phyloP scores from a whole-genome alignment of 148 eudicot genomes.

The Dianthus caryophyllus region DNA sequence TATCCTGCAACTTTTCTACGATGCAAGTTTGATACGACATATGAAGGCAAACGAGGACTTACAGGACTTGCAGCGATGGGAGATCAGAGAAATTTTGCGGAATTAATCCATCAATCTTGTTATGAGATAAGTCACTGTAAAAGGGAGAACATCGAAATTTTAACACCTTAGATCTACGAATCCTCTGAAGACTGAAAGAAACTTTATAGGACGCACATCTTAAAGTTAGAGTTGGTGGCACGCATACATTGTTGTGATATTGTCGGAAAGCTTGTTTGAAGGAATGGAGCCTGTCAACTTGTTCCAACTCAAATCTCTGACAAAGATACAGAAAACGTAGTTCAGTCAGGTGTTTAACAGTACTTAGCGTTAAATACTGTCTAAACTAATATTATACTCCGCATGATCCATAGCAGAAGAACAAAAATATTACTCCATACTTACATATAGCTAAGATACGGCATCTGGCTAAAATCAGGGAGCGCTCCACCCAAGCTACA shows the following conservation, averaged over 20 bases:
- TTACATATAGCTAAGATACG: conserved; percentile 67
- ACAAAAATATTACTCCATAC: conserved; percentile 26
- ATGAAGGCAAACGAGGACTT: conserved; percentile 25
- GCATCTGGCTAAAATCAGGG: conserved; percentile 66
- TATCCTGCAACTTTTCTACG: not conserved
- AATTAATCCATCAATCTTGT: conserved; percentile 66
- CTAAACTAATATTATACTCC: not conserved
- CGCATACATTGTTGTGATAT: conserved; percentile 73
- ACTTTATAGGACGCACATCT: not conserved
- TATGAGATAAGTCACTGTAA: conserved; percentile 60
- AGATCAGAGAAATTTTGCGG: conserved; percentile 59
- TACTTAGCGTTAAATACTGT: not conserved
- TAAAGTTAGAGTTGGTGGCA: not conserved
- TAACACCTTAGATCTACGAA: not conserved
- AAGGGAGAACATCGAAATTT: conserved; percentile 1
- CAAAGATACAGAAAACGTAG: conserved; percentile 5
- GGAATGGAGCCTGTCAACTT: conserved; percentile 69
- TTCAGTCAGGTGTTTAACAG: not conserved
- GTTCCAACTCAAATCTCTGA: conserved; percentile 74
- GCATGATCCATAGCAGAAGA: conserved; percentile 1
- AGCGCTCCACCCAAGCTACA: conserved; percentile 70
- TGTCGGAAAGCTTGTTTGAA: conserved; percentile 49
- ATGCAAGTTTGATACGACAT: not conserved
- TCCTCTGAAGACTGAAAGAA: not conserved
- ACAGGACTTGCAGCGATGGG: conserved; percentile 74